These are phyloP conservation scores for Stramenopiles sp. DNA, from an alignment of 352 stramenopile species.

Conservation along the genomic window DNA sequence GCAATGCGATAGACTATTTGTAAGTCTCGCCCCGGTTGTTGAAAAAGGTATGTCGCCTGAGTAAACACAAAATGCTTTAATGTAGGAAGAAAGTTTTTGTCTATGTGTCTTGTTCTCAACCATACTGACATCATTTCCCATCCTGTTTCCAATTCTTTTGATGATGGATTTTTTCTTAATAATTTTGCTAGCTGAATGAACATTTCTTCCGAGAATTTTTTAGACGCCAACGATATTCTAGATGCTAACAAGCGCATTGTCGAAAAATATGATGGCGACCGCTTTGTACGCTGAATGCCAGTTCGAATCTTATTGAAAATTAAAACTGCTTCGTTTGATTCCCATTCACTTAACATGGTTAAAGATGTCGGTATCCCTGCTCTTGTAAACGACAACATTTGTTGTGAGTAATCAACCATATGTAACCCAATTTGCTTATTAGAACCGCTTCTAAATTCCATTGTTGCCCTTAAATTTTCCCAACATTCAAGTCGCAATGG, in stretches of 20 bases:
- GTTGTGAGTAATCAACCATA: neutral
- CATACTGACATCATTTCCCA: neutral
- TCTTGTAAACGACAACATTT: neutral
- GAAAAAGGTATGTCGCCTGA: neutral
- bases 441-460: neutral
- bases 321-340: neutral
- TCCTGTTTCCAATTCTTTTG: neutral
- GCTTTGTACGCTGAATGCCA: neutral
- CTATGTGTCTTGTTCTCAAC: neutral
- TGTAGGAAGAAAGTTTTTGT: neutral
- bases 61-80: neutral
- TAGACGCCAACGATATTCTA: neutral
- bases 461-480: neutral
- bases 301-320: neutral
- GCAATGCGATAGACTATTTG: neutral
- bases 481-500: neutral
- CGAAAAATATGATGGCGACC: neutral
- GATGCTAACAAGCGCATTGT: neutral
- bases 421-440: neutral
- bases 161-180: neutral
- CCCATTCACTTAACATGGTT: neutral
- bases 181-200: neutral
- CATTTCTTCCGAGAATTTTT: conserved; percentile 9
- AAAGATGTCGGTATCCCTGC: neutral
- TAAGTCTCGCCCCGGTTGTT: neutral